phyloP scores from a whole-genome alignment of 768 basidiomycete genomes.

The Kwoniella pini region DNA sequence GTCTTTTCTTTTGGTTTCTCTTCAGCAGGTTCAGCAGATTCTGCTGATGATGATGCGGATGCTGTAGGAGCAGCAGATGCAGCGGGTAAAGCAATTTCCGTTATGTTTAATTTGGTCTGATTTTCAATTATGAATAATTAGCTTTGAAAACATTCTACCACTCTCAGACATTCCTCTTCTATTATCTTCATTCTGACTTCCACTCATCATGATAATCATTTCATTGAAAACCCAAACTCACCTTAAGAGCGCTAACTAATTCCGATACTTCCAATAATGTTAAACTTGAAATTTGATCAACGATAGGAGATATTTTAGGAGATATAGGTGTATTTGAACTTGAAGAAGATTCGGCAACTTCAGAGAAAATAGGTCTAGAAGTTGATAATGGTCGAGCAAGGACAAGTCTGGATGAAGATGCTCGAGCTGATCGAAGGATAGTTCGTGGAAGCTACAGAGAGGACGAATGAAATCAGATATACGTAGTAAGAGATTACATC shows the following conservation, averaged over 20 bases:
- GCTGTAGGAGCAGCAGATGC: conserved; percentile 59
- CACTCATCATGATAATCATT: too few species aligned
- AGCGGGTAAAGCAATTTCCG: conserved; percentile 91
- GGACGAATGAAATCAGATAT: too few species aligned
- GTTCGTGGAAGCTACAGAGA: conserved; percentile 20
- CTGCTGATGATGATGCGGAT: conserved; percentile 59
- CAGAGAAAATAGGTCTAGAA: conserved; percentile 8
- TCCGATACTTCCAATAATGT: conserved; percentile 94
- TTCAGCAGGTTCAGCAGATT: conserved; percentile 64
- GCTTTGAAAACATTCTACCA: too few species aligned
- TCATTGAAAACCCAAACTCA: conserved; percentile 51
- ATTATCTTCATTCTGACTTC: background rate
- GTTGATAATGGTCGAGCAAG: conserved; percentile 21
- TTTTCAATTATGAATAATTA: background rate
- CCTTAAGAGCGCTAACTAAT: conserved; percentile 88
- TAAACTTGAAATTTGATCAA: conserved; percentile 86
- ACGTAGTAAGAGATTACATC: too few species aligned
- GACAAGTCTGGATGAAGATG: conserved; percentile 18
- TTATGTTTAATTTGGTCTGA: conserved; percentile 89
- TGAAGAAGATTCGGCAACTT: conserved; percentile 10
- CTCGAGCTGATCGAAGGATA: conserved; percentile 20
- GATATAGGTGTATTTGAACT: conserved; percentile 26
- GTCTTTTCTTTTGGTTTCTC: conserved; percentile 99
- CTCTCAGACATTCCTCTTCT: background rate
- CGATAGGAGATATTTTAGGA: conserved; percentile 72